phyloP scores from a whole-genome alignment of 2,329 filamentous ascomycete species.

The Ascosphaera pollenicola region DNA sequence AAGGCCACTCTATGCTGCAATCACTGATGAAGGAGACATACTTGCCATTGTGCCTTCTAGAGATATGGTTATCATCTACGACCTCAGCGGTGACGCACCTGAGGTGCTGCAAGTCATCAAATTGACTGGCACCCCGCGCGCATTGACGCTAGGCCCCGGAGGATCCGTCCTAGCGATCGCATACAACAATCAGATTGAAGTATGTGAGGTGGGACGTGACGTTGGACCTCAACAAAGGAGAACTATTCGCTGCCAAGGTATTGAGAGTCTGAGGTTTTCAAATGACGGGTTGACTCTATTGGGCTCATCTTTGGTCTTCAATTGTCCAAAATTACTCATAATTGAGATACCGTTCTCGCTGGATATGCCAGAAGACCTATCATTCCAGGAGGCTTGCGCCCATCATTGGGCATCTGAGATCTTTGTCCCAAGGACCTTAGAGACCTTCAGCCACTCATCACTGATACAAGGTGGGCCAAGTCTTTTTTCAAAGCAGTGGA shows the following conservation, averaged over 20 bases:
- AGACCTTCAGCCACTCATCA: constrained; percentile 56
- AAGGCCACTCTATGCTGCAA: constrained; percentile 52
- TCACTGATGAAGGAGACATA: constrained; percentile 54
- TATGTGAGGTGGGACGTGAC: constrained; percentile 47
- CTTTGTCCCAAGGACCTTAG: constrained; percentile 59
- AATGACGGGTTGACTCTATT: constrained; percentile 57
- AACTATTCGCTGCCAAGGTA: constrained; percentile 55
- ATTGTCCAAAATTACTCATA: constrained; percentile 48
- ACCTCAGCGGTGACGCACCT: constrained; percentile 40
- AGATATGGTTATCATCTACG: constrained; percentile 72
- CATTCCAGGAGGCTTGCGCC: constrained; percentile 37
- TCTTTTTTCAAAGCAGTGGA: constrained; percentile 45
- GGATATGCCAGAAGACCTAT: constrained; percentile 27
- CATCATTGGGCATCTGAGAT: constrained; percentile 73
- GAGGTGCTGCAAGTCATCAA: constrained; percentile 52
- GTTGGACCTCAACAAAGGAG: constrained; percentile 44
- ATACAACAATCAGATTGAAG: constrained; percentile 74
- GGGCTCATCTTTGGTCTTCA: constrained; percentile 46
- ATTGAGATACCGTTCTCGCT: constrained; percentile 64
- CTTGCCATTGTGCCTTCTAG: constrained; percentile 63
- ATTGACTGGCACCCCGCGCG: constrained; percentile 55
- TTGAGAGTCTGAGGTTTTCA: constrained; percentile 55
- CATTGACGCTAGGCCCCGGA: constrained; percentile 61
- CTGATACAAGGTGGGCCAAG: constrained; percentile 29
- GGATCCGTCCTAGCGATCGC: constrained; percentile 66